Percentiles rank a stretch among this genome's conserved stretches.
phyloP scores from a whole-genome alignment of 2,329 filamentous ascomycete genomes.

The Cyphellophora europaea region DNA sequence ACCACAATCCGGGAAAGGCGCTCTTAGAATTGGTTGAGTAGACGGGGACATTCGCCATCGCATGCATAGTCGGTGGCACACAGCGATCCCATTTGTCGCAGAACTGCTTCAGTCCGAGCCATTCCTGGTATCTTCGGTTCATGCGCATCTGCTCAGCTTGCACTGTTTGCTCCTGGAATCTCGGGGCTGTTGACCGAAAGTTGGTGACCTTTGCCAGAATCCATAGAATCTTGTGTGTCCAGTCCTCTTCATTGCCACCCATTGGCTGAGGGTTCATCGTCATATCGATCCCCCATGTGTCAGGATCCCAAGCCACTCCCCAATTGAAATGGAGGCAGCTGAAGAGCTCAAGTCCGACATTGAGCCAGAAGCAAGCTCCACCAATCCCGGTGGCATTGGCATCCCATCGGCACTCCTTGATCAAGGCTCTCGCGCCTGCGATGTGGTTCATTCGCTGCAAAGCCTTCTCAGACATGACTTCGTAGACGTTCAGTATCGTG shows the following conservation, averaged over 20 bases:
- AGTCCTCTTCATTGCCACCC: slow-evolving; percentile 64
- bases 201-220: slow-evolving; percentile 80
- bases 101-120: slow-evolving; percentile 69
- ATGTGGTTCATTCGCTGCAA: slow-evolving; percentile 82
- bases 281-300: slow-evolving; percentile 81
- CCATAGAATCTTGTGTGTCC: slow-evolving; percentile 84
- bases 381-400: slow-evolving; percentile 70
- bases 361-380: slow-evolving; percentile 88
- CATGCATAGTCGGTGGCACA: slow-evolving; percentile 78
- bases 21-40: slow-evolving; percentile 61
- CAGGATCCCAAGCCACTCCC: slow-evolving; percentile 79
- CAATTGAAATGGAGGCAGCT: slow-evolving; percentile 81
- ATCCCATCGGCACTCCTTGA: slow-evolving; percentile 85
- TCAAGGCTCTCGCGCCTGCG: slow-evolving; percentile 71
- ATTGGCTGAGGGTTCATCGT: slow-evolving; percentile 50
- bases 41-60: slow-evolving; percentile 66
- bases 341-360: slow-evolving; percentile 82
- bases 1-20: slow-evolving; percentile 80
- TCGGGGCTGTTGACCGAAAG: slow-evolving; percentile 59
- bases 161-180: slow-evolving; percentile 51
- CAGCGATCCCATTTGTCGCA: slow-evolving; percentile 73
- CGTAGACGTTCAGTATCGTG: slow-evolving; percentile 82
- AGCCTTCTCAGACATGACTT: slow-evolving; percentile 78
- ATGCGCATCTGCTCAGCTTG: slow-evolving; percentile 49
- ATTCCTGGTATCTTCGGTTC: slow-evolving; percentile 61